Base-by-base conservation (phyloP, 305 asterid species). In the Coffea humblotiana region DNA sequence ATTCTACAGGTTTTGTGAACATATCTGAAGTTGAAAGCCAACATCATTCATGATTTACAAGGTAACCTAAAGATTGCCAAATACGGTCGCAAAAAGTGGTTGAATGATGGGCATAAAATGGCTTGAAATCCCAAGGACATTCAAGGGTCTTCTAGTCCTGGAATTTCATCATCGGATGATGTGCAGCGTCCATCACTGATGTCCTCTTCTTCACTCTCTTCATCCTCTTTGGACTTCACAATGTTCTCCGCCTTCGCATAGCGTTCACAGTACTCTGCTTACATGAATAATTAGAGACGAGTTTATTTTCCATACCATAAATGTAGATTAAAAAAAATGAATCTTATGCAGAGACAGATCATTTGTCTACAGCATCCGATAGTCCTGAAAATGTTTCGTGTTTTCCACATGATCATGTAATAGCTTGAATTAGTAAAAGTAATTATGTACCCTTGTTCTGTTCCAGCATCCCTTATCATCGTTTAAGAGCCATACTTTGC, bases 191-290 rank as follows among this genome's bases (percentile, higher is more conserved):
- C 95, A 25, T 89, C 87, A 21, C 88, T 87, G 45, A 83, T 88
- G 43, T 77, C 78, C 66, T 91, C 98, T 9, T 89, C 96, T 0
- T 90, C 97, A 21, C 94, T 92, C n/a, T 86, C 93, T 70, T 94
- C 93, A 16, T 90, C 81, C 19, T 89, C 78, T 74, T 76, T 56
- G 37, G 82, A 80, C 60, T 86, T 86, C 14, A 74, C 84, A 3
- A 85, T 65, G 75, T 88, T 86, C 84, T 91, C 92, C 92, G 90
- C 88, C 96, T 94, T 93, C 0, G 97, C 97, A 18, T 93, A 92
- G 67, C 94, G 94, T 40, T 95, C 96, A 37, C 98, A 92, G 63
- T 92, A 93, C 86, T 95, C 98, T 95, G 91, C 56, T 76, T 67
- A 47, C 67, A 78, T 0, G 18, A 76, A 67, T 25, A 18, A 66